These are phyloP conservation scores for Cinchona pubescens DNA, from an alignment of 257 asterid genomes.

Conservation along the genomic window DNA sequence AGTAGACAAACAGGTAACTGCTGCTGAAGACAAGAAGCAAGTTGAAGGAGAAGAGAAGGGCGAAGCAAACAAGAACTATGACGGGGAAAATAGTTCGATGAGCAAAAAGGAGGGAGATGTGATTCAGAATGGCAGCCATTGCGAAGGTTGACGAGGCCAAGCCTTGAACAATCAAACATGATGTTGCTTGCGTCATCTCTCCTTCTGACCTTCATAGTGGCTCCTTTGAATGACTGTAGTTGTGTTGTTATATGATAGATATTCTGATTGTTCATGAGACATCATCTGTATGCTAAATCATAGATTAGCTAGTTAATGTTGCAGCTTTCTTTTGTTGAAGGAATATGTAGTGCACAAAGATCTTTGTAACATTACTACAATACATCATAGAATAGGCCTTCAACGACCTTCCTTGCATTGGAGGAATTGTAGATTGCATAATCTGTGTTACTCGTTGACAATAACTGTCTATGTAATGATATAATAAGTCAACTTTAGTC, in stretches of 20 bases:
- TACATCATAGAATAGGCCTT: constrained; percentile 29
- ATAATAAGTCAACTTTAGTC: constrained; percentile 2
- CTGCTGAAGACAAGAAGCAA: constrained; percentile 12
- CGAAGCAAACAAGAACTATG: constrained; percentile 12
- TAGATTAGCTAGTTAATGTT: constrained; percentile 23
- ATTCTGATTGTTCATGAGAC: constrained; percentile 30
- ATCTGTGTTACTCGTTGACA: constrained; percentile 26
- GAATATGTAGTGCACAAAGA: constrained; percentile 21
- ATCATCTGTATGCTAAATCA: constrained; percentile 26
- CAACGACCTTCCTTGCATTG: constrained; percentile 17
- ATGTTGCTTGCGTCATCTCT: background rate
- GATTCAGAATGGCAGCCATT: constrained; percentile 22
- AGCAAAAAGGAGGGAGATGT: constrained; percentile 30
- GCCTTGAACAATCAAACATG: constrained; percentile 14
- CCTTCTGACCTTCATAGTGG: constrained; percentile 17
- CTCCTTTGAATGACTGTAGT: constrained; percentile 16
- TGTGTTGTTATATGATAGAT: constrained; percentile 23
- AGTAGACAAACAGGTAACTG: constrained; percentile 3
- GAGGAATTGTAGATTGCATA: constrained; percentile 18
- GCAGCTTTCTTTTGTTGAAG: constrained; percentile 19
- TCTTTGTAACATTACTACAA: constrained; percentile 18
- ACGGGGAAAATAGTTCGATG: constrained; percentile 18
- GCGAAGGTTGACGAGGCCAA: constrained; percentile 17
- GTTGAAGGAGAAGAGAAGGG: constrained; percentile 12
- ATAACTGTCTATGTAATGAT: constrained; percentile 3